Evolutionary conservation across 2,329 filamentous ascomycete genomes (phyloP).

Genomic region (Neurospora crassa): DNA sequence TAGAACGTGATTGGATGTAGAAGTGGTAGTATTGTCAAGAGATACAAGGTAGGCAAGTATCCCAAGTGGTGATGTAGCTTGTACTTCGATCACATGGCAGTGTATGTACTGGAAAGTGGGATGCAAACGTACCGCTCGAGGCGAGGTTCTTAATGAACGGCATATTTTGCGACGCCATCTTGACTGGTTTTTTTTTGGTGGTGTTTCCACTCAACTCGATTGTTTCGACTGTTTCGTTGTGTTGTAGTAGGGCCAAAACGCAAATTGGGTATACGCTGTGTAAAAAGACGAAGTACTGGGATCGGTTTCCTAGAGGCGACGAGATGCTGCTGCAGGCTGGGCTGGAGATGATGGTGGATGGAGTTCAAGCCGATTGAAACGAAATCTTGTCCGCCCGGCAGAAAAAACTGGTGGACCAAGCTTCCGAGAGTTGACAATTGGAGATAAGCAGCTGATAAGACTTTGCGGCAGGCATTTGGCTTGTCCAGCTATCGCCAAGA

Average conservation of each 20-base stretch:
- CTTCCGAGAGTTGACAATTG: not conserved
- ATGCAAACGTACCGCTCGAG: conserved; percentile 61
- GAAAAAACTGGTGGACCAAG: conserved; percentile 10
- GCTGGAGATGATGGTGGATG: conserved; percentile 1
- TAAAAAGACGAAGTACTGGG: not conserved
- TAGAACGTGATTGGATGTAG: no score
- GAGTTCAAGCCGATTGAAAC: conserved; percentile 5
- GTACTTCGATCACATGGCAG: not conserved
- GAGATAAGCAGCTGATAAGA: not conserved
- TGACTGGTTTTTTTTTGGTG: conserved; percentile 4
- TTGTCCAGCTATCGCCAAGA: not conserved
- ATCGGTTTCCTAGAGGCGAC: not conserved
- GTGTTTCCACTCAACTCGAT: not conserved
- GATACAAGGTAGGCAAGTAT: not conserved
- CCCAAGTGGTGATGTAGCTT: not conserved
- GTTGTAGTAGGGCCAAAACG: not conserved
- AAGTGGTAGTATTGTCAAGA: no score
- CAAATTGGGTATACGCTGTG: not conserved
- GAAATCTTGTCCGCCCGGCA: conserved; percentile 21
- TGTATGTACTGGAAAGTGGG: not conserved
- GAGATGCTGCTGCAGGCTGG: not conserved
- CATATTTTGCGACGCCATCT: conserved; percentile 38
- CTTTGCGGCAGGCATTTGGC: not conserved
- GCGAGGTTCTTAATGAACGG: conserved; percentile 78
- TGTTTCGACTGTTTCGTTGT: not conserved